Evolutionary conservation across 306 rosid species (phyloP).

Genomic region (Cajanus cajan): DNA sequence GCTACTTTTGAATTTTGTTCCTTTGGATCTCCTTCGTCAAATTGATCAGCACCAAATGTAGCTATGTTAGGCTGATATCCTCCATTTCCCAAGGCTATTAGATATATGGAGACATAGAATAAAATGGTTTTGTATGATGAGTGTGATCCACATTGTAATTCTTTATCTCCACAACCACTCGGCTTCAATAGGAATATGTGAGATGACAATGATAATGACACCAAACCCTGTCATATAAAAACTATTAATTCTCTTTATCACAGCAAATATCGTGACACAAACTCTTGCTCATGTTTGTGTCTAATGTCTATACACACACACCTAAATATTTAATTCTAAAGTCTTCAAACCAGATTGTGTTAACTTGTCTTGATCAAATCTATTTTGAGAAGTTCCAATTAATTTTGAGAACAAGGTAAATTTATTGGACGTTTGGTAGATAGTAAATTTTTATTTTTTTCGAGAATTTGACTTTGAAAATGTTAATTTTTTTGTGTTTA

Average conservation of each 20-base stretch:
- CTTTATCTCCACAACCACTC: conserved; percentile 60
- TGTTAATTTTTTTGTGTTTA: too few relatives aligned
- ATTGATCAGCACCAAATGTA: conserved; percentile 87
- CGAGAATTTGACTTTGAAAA: too few relatives aligned
- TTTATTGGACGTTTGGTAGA: too few relatives aligned
- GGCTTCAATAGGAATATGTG: conserved; percentile 61
- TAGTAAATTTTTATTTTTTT: too few relatives aligned
- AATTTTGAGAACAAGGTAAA: too few relatives aligned
- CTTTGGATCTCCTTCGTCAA: conserved; percentile 63
- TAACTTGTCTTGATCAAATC: too few relatives aligned
- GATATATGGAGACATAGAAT: conserved; percentile 63
- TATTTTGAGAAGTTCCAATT: too few relatives aligned
- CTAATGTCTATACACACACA: too few relatives aligned
- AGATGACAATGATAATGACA: conserved; percentile 53
- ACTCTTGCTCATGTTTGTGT: too few relatives aligned
- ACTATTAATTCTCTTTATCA: background rate
- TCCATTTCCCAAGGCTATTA: conserved; percentile 78
- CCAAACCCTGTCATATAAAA: conserved; percentile 51
- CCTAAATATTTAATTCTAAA: too few relatives aligned
- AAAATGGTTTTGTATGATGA: conserved; percentile 32
- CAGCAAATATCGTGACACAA: background rate
- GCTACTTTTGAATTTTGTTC: conserved; percentile 67
- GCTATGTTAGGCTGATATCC: conserved; percentile 85
- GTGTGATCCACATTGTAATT: conserved; percentile 54
- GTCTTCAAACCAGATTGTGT: too few relatives aligned